Evolutionary conservation across 2,329 filamentous ascomycete species (phyloP), one percentile per base, ranked within the genome.

Genomic region (Botryotinia calthae): DNA sequence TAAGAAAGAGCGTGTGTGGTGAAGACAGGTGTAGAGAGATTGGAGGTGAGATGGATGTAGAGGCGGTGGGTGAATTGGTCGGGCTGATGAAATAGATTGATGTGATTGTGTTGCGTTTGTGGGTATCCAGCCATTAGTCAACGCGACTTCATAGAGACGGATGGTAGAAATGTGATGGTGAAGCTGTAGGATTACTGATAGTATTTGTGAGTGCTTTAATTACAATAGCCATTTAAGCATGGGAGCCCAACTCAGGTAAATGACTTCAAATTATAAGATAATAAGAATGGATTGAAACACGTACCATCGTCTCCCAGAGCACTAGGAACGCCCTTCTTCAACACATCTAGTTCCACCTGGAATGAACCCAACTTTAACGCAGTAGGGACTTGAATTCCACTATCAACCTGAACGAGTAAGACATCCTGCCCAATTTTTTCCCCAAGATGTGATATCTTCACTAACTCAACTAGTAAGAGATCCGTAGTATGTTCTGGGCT

Each of bases 141-240:
- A 51, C 7, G 70, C 31, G 34, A 71, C 31, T 61, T 72, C 70
- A 31, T 72, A 61, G 54, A 72, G 62, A 40, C 63, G 70, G 16
- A 68, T 68, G 22, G 70, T n/a, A 34, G 63, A 34, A 25, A 68
- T 40, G 12, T 68, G 42, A 56, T 72, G 71, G 63, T 69, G 71
- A 31, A 69, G 56, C 68, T 61, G 64, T 56, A 72, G 34, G 22
- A 68, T 59, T 42, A 68, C 71, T 69, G 31, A 9, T 62, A n/a
- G 25, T 14, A 22, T 10, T 54, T n/a, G 8, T 72, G 20, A 44
- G 28, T 48, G 2, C 6, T 25, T 31, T 20, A 8, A 18, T 46
- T 5, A 48, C 18, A 18, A 56, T 22, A 20, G 25, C 40, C 6
- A 16, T 4, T 7, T 20, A 46, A 20, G 54, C 5, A 62, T 4